Conservation (phyloP, 2,329 filamentous ascomycete species). For the Hawksworthiomyces lignivorus region DNA sequence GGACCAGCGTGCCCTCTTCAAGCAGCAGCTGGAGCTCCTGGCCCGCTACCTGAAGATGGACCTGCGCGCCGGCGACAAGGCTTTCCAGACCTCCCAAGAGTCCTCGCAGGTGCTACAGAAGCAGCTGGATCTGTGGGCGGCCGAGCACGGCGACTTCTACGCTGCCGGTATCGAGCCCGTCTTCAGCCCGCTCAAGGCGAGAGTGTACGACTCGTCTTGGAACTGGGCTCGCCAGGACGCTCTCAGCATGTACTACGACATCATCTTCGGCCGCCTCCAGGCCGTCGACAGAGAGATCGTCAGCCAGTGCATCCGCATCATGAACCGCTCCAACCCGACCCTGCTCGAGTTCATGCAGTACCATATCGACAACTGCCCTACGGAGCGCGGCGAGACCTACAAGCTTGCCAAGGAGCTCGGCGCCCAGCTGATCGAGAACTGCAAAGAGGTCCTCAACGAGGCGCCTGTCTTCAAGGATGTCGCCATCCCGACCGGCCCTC, state of each 20-base stretch:
- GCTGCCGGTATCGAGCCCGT: slow-evolving; percentile 88
- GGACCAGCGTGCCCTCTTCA: slow-evolving; percentile 91
- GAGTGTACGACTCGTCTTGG: slow-evolving; percentile 97
- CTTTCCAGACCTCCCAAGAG: slow-evolving; percentile 75
- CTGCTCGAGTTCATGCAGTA: slow-evolving; percentile 99
- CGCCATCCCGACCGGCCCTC: slow-evolving; percentile 79
- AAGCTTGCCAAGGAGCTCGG: slow-evolving; percentile 94
- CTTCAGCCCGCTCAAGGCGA: slow-evolving; percentile 88
- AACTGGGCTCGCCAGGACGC: slow-evolving; percentile 99
- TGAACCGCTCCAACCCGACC: slow-evolving; percentile 96
- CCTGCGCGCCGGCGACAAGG: slow-evolving; percentile 92
- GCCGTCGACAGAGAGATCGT: slow-evolving; percentile 96
- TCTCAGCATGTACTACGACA: slow-evolving; percentile 97
- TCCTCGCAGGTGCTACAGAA: slow-evolving; percentile 82
- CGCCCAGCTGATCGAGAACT: slow-evolving; percentile 92
- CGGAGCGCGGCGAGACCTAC: slow-evolving; percentile 94
- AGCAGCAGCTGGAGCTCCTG: slow-evolving; percentile 93
- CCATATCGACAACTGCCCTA: slow-evolving; percentile 97
- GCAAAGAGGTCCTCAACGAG: slow-evolving; percentile 78
- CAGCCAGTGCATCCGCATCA: slow-evolving; percentile 96
- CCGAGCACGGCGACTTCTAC: slow-evolving; percentile 95
- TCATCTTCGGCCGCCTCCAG: slow-evolving; percentile 92
- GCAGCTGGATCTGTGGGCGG: slow-evolving; percentile 89
- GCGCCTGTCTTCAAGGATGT: slow-evolving; percentile 96
- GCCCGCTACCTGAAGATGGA: slow-evolving; percentile 97